Conservation (phyloP, 495 filamentous ascomycete genomes). For the Podospora pseudocomata region DNA sequence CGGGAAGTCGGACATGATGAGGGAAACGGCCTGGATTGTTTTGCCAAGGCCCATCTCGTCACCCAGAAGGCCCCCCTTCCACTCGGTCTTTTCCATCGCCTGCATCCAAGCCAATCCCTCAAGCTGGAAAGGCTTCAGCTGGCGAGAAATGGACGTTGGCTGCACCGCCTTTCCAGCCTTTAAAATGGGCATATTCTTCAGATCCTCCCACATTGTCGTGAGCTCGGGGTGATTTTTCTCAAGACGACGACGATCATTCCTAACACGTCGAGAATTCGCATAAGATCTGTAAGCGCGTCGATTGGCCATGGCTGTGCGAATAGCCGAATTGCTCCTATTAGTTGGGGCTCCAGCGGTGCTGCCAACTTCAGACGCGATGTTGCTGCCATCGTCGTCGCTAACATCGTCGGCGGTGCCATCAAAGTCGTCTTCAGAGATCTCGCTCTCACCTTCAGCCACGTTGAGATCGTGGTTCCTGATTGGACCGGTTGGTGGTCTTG, state of each 20-base stretch:
- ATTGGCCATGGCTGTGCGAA: conserved; percentile 13
- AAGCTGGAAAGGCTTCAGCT: conserved; percentile 86
- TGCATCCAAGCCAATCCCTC: conserved; percentile 94
- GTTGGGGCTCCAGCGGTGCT: neutral
- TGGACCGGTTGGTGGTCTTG: neutral
- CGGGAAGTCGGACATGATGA: conserved; percentile 96
- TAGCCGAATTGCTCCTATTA: neutral
- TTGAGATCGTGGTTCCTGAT: neutral
- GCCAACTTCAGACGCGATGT: neutral
- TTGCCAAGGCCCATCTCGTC: conserved; percentile 99
- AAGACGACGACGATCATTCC: conserved; percentile 40
- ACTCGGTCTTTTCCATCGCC: conserved; percentile 77
- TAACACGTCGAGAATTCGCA: conserved; percentile 25
- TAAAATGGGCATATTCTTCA: conserved; percentile 64
- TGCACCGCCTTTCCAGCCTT: conserved; percentile 65
- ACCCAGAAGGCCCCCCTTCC: conserved; percentile 83
- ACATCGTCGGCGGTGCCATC: neutral
- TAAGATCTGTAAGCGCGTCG: conserved; percentile 31
- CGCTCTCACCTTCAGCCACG: neutral
- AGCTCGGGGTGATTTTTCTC: conserved; percentile 75
- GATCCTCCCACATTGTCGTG: conserved; percentile 74
- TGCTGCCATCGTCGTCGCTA: neutral
- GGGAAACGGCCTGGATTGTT: conserved; percentile 93
- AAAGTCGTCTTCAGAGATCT: neutral
- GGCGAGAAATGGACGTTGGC: conserved; percentile 71